phyloP scores from a whole-genome alignment of 1,284 basidiomycete genomes.

The Somion occarium region DNA sequence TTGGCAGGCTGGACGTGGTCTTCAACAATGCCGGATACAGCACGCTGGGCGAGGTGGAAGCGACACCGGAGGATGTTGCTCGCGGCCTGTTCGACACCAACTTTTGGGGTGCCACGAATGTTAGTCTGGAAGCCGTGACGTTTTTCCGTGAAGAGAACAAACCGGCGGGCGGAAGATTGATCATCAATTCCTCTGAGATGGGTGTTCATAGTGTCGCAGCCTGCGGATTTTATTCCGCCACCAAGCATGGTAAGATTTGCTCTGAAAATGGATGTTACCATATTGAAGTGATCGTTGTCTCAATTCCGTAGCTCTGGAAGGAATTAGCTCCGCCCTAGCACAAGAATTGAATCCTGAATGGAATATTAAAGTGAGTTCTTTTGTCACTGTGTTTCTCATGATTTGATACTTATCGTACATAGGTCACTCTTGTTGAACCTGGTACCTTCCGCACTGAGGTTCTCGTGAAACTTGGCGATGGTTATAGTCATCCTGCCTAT shows the following conservation, averaged over 20 bases:
- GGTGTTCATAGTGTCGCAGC: constrained; percentile 21
- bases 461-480: neutral
- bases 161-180: constrained; percentile 28
- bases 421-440: too few species aligned
- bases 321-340: constrained; percentile 27
- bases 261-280: neutral
- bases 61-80: constrained; percentile 25
- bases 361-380: constrained; percentile 37
- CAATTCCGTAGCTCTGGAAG: constrained; percentile 25
- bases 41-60: constrained; percentile 32
- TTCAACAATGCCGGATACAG: constrained; percentile 37
- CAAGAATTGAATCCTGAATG: constrained; percentile 33
- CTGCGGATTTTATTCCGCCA: constrained; percentile 28
- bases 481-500: constrained; percentile 9
- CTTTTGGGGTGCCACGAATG: constrained; percentile 33
- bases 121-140: constrained; percentile 29
- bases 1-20: constrained; percentile 39
- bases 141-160: constrained; percentile 36
- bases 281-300: neutral
- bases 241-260: constrained; percentile 21
- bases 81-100: constrained; percentile 30
- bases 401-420: too few species aligned
- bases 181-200: constrained; percentile 26
- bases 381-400: too few species aligned
- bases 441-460: constrained; percentile 6